Conservation (phyloP, 2,329 filamentous ascomycete genomes). For the Cephalotrichum gorgonifer region DNA sequence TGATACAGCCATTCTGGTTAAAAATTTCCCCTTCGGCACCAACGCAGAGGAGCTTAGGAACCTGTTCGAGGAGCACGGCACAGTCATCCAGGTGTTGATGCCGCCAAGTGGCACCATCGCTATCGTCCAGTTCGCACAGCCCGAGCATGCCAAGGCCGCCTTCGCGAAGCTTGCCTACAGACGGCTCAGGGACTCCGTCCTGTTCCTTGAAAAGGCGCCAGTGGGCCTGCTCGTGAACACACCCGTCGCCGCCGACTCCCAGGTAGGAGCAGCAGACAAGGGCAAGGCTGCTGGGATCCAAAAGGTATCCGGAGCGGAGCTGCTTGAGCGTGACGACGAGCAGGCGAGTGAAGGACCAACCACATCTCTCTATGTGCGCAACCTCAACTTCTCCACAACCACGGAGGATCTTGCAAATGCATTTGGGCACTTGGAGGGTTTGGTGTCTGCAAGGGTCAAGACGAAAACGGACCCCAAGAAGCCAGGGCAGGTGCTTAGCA, state of each 20-base stretch:
- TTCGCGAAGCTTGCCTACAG: slow-evolving; percentile 82
- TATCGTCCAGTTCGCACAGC: slow-evolving; percentile 76
- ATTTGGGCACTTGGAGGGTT: slow-evolving; percentile 76
- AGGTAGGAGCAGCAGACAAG: slow-evolving; percentile 16
- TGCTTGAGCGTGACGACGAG: slow-evolving; percentile 49
- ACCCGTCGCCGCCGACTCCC: slow-evolving; percentile 14
- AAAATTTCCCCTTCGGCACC: slow-evolving; percentile 86
- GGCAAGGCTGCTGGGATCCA: slow-evolving; percentile 33
- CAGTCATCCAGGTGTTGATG: slow-evolving; percentile 75
- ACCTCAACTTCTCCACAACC: slow-evolving; percentile 85
- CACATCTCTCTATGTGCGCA: slow-evolving; percentile 84
- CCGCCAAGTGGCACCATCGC: slow-evolving; percentile 88
- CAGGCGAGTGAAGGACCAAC: slow-evolving; percentile 48
- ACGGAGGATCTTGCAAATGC: slow-evolving; percentile 63
- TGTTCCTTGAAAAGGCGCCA: slow-evolving; percentile 91
- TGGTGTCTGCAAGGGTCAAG: slow-evolving; percentile 82
- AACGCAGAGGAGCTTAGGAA: slow-evolving; percentile 67
- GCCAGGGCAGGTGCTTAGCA: slow-evolving; percentile 77
- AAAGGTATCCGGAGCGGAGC: slow-evolving; percentile 59
- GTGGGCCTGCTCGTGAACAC: slow-evolving; percentile 57
- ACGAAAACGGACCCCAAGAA: slow-evolving; percentile 90
- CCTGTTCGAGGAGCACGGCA: slow-evolving; percentile 78
- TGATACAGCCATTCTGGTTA: slow-evolving; percentile 80
- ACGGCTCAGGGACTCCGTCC: slow-evolving; percentile 78
- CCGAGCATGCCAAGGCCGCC: slow-evolving; percentile 70